Conservation (phyloP, 257 asterid species). For the Ilex asprella region DNA sequence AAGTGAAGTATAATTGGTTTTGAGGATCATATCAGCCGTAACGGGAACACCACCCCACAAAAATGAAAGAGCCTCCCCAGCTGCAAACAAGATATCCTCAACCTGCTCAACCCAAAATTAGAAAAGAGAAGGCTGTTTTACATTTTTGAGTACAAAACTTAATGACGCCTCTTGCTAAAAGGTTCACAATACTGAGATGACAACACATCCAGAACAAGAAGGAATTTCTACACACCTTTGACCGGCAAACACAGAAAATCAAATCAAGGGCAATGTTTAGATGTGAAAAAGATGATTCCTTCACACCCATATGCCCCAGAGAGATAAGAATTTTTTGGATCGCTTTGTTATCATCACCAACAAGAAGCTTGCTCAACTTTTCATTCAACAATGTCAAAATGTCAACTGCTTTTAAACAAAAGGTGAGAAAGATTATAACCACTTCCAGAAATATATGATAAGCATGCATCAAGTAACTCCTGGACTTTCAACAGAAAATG, state of each 20-base stretch:
- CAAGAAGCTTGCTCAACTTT: conserved; percentile 65
- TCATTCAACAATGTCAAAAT: conserved; percentile 53
- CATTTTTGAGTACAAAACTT: conserved; percentile 12
- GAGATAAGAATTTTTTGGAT: conserved; percentile 76
- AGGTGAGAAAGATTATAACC: neutral
- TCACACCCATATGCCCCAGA: conserved; percentile 83
- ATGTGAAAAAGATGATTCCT: conserved; percentile 60
- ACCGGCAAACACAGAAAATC: conserved; percentile 80
- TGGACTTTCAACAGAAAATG: conserved; percentile 9
- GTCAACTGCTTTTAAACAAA: conserved; percentile 43
- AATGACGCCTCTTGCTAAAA: conserved; percentile 6
- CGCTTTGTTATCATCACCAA: conserved; percentile 83
- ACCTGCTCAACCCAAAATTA: conserved; percentile 41
- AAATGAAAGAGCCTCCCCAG: conserved; percentile 98
- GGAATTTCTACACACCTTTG: conserved; percentile 59
- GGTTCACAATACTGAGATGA: neutral
- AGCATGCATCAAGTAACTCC: neutral
- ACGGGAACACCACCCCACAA: conserved; percentile 98
- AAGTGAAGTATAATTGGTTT: conserved; percentile 83
- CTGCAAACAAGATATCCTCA: conserved; percentile 93
- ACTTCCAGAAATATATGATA: neutral
- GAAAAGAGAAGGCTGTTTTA: conserved; percentile 6
- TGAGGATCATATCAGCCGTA: conserved; percentile 72
- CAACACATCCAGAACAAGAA: conserved; percentile 7
- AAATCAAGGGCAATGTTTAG: conserved; percentile 67